Percentiles rank a stretch among this genome's conserved stretches.
phyloP scores from a whole-genome alignment of 169 alveolate genomes.

The Cryptosporidium ubiquitum region DNA sequence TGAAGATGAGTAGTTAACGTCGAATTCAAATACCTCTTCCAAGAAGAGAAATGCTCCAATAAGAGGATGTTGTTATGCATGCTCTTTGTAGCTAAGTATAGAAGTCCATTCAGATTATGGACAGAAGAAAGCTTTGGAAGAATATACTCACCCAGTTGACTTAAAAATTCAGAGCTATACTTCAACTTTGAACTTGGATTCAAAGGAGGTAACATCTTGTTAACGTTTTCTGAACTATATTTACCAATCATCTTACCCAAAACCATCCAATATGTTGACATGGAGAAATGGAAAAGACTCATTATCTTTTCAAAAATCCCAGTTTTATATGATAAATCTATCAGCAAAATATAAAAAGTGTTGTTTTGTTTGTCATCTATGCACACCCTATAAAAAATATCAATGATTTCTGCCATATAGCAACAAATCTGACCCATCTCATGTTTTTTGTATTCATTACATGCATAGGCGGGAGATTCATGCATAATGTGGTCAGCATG shows the following conservation, averaged over 20 bases:
- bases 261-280: conserved; percentile 56
- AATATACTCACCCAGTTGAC: background rate
- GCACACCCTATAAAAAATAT: conserved; percentile 44
- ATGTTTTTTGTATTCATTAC: background rate
- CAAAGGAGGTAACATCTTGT: conserved; percentile 39
- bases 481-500: background rate
- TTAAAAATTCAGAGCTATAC: conserved; percentile 10
- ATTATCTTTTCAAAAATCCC: conserved; percentile 30
- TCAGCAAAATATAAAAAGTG: conserved; percentile 43
- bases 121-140: conserved; percentile 36
- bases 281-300: conserved; percentile 42
- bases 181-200: conserved; percentile 36
- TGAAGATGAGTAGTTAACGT: conserved; percentile 32
- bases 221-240: conserved; percentile 19
- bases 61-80: conserved; percentile 61
- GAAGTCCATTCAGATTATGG: conserved; percentile 39
- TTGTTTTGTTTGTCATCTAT: conserved; percentile 68
- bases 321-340: conserved; percentile 43
- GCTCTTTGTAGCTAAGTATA: conserved; percentile 43
- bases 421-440: conserved; percentile 60
- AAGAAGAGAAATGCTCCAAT: conserved; percentile 60
- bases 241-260: conserved; percentile 23
- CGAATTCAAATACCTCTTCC: conserved; percentile 68
- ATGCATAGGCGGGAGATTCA: background rate
- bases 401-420: conserved; percentile 52